These are phyloP conservation scores for Fusarium lateritium DNA, from an alignment of 2,329 filamentous ascomycete genomes.

Conservation along the genomic window DNA sequence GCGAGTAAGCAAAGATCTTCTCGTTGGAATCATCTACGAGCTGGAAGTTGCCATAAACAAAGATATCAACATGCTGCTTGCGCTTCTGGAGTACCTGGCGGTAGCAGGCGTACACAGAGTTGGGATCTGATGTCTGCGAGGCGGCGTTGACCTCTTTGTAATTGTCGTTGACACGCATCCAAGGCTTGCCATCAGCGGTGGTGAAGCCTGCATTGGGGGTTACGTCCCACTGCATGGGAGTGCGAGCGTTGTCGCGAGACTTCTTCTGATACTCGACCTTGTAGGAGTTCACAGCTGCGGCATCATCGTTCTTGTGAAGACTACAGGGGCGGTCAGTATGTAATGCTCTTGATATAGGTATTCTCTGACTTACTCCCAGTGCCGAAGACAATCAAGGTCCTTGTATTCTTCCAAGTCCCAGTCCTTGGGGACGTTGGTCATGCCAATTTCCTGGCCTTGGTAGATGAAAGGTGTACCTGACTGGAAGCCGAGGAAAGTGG, in stretches of 20 bases:
- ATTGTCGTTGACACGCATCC: slow-evolving; percentile 79
- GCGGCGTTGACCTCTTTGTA: slow-evolving; percentile 75
- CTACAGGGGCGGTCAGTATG: slow-evolving; percentile 41
- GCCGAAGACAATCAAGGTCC: slow-evolving; percentile 73
- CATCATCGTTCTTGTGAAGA: slow-evolving; percentile 57
- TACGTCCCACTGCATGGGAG: slow-evolving; percentile 80
- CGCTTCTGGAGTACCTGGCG: slow-evolving; percentile 70
- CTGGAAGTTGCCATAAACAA: slow-evolving; percentile 75
- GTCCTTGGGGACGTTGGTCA: slow-evolving; percentile 72
- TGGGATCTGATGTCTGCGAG: slow-evolving; percentile 61
- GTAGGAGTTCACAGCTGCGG: slow-evolving; percentile 55
- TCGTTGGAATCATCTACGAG: slow-evolving; percentile 56
- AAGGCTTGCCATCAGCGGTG: slow-evolving; percentile 65
- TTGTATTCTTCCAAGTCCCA: slow-evolving; percentile 78
- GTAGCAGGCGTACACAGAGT: slow-evolving; percentile 74
- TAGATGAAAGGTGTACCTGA: slow-evolving; percentile 77
- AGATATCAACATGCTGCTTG: slow-evolving; percentile 72
- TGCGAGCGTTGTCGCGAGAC: slow-evolving; percentile 78
- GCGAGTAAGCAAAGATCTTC: slow-evolving; percentile 57
- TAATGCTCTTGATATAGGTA: not conserved
- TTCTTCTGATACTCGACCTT: slow-evolving; percentile 68
- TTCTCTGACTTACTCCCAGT: slow-evolving; percentile 59
- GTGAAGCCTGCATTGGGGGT: slow-evolving; percentile 76
- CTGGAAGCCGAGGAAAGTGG: slow-evolving; percentile 69
- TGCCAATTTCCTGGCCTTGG: slow-evolving; percentile 78